phyloP scores from a whole-genome alignment of 768 basidiomycete genomes.

The Tylopilus felleus region DNA sequence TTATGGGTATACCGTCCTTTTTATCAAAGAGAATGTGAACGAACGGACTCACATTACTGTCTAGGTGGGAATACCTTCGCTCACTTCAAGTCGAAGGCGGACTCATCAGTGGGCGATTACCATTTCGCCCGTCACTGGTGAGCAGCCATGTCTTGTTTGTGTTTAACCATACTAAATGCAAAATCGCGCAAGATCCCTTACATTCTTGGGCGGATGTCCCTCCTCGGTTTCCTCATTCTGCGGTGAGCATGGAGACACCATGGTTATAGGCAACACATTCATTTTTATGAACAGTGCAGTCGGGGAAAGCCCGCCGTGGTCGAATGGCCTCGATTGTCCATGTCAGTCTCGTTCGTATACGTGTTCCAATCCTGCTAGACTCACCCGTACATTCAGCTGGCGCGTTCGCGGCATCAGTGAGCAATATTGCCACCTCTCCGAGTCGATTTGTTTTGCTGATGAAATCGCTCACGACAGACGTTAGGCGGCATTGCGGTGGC shows the following conservation, averaged over 20 bases:
- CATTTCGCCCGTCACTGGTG: conserved; percentile 21
- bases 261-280: not conserved
- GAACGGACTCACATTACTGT: not conserved
- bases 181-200: conserved; percentile 18
- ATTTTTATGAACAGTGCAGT: conserved; percentile 1
- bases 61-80: conserved; percentile 24
- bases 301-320: not conserved
- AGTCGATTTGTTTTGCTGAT: not conserved
- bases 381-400: conserved; percentile 10
- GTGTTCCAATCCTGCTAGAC: not conserved
- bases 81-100: conserved; percentile 15
- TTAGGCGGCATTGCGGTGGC: conserved; percentile 5
- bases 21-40: not conserved
- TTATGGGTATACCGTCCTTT: conserved; percentile 14
- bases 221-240: conserved; percentile 9
- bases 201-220: conserved; percentile 12
- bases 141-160: not conserved
- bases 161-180: not conserved
- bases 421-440: not conserved
- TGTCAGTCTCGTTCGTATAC: conserved; percentile 11
- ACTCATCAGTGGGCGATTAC: conserved; percentile 8
- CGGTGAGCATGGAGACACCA: conserved; percentile 7
- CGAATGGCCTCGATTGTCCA: not conserved
- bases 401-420: conserved; percentile 4
- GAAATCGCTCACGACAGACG: not conserved